Conservation (phyloP, 257 asterid genomes). For the Coffea canephora region DNA sequence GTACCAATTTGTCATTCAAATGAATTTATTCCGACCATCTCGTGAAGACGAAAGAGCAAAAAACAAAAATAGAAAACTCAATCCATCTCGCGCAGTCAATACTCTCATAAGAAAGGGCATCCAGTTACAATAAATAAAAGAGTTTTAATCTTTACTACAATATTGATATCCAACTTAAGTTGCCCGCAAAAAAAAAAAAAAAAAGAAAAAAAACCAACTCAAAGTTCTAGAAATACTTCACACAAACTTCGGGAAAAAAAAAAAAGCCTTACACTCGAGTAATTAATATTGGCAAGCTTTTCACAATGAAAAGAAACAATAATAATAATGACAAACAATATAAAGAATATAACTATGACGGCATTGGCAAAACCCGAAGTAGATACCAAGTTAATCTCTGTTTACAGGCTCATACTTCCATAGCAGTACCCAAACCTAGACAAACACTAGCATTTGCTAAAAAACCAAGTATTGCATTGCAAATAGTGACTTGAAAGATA, state of each 20-base stretch:
- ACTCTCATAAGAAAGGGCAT: neutral
- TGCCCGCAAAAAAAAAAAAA: no score
- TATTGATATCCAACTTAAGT: no score
- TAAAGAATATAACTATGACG: neutral
- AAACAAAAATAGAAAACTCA: no score
- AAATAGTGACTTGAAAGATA: constrained; percentile 7
- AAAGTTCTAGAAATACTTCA: no score
- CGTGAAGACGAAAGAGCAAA: neutral
- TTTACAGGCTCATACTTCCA: constrained; percentile 2
- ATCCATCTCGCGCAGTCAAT: neutral
- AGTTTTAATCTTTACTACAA: no score
- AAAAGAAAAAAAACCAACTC: no score
- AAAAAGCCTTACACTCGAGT: no score
- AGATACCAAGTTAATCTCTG: constrained; percentile 6
- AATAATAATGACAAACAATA: neutral
- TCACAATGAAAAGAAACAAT: neutral
- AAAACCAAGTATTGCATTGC: constrained; percentile 15
- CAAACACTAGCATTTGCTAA: constrained; percentile 14
- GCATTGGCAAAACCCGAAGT: constrained; percentile 5
- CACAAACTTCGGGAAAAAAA: no score
- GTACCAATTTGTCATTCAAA: neutral
- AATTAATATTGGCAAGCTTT: neutral
- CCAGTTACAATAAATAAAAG: neutral
- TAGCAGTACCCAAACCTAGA: constrained; percentile 14
- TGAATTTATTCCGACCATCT: no score